These are phyloP conservation scores for Penicillium sp. DNA, from an alignment of 2,329 filamentous ascomycete genomes.

Conservation along the genomic window DNA sequence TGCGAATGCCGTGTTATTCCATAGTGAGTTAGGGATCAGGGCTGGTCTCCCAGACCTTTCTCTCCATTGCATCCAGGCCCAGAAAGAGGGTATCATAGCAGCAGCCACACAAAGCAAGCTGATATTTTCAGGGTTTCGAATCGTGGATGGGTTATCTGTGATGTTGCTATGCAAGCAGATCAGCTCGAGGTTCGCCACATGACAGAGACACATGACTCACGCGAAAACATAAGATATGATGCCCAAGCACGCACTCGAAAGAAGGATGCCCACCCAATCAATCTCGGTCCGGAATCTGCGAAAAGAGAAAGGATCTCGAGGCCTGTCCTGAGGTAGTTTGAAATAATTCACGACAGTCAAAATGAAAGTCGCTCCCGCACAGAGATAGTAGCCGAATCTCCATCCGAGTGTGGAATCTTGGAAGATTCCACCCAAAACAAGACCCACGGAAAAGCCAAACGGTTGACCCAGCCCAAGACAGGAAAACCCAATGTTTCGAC, in stretches of 20 bases:
- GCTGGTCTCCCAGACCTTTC: conserved; percentile 50
- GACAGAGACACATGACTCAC: conserved; percentile 30
- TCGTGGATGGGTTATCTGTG: conserved; percentile 30
- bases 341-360: conserved; percentile 45
- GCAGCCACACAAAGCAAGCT: conserved; percentile 48
- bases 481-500: conserved; percentile 54
- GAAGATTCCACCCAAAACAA: conserved; percentile 47
- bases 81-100: conserved; percentile 50
- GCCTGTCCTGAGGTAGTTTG: conserved; percentile 25
- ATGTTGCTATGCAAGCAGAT: conserved; percentile 18
- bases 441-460: conserved; percentile 53
- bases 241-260: conserved; percentile 50
- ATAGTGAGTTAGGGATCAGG: conserved; percentile 63
- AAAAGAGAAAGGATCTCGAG: conserved; percentile 6
- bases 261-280: conserved; percentile 54
- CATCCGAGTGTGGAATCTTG: conserved; percentile 49
- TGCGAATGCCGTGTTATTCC: conserved; percentile 59
- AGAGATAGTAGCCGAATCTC: conserved; percentile 55
- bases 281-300: conserved; percentile 37
- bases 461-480: conserved; percentile 53
- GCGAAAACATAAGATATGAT: conserved; percentile 54
- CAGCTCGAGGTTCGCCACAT: neutral
- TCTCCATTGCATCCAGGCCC: conserved; percentile 55
- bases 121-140: conserved; percentile 48
- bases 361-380: conserved; percentile 45